phyloP scores from a whole-genome alignment of 139 green algal species.

The Haematococcus sp. region DNA sequence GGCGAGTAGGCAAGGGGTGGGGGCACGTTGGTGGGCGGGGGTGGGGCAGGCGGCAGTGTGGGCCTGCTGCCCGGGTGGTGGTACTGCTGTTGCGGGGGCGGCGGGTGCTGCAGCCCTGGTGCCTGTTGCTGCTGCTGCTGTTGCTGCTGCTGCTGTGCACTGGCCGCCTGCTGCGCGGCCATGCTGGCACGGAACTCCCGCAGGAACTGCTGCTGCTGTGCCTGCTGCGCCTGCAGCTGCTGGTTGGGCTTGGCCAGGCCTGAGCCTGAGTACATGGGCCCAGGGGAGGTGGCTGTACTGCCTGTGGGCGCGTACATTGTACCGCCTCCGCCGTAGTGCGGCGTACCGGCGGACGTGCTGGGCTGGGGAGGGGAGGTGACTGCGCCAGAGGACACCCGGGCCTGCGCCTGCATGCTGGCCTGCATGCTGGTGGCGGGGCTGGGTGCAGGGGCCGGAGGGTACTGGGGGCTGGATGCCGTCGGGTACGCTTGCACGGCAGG shows the following conservation, averaged over 20 bases:
- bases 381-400: too few relatives aligned
- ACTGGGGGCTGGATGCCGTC: too few relatives aligned
- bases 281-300: too few relatives aligned
- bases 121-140: constrained; percentile 5
- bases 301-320: too few relatives aligned
- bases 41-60: neutral
- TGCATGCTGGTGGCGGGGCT: too few relatives aligned
- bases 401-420: too few relatives aligned
- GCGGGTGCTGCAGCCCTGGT: neutral
- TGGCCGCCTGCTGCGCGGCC: neutral
- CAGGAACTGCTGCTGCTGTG: neutral
- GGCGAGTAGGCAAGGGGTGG: neutral
- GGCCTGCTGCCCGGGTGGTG: neutral
- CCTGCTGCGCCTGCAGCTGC: constrained; percentile 3
- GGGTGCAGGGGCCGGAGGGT: too few relatives aligned
- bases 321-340: too few relatives aligned
- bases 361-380: too few relatives aligned
- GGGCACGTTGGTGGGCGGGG: neutral
- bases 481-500: too few relatives aligned
- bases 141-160: neutral
- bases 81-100: neutral
- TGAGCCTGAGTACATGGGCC: too few relatives aligned
- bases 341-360: too few relatives aligned
- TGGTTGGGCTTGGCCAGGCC: neutral
- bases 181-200: neutral